Percentiles rank a stretch among this genome's conserved stretches.
Evolutionary conservation across 176 grass and related monocot species (phyloP).

Genomic region (Calamus simplicifolius): DNA sequence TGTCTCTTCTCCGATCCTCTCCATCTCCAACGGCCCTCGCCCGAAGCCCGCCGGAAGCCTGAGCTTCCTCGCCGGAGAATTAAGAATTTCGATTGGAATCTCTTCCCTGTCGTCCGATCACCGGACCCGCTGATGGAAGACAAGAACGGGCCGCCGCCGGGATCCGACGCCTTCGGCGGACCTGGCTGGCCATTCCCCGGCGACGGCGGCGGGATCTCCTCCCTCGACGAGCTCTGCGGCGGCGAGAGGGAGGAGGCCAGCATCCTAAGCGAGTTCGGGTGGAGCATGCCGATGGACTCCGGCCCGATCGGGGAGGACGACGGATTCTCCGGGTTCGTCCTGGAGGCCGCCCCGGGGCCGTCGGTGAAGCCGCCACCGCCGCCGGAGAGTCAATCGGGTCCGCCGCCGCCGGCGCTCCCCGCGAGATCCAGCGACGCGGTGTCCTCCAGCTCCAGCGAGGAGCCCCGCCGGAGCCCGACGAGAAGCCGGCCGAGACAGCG

Average conservation of each 20-base stretch:
- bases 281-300: not conserved
- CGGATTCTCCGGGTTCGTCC: not conserved
- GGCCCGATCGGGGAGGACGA: not conserved
- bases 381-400: not conserved
- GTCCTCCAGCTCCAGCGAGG: constrained; percentile 1
- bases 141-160: not conserved
- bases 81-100: too few relatives aligned
- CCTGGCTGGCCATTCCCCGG: not conserved
- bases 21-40: not conserved
- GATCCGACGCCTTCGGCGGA: not conserved
- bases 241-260: too few relatives aligned
- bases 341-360: not conserved
- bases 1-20: not conserved
- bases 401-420: not conserved
- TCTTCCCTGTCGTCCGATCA: not conserved
- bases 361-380: not conserved
- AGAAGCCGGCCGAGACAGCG: not conserved
- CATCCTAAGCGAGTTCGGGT: not conserved
- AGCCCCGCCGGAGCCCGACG: not conserved
- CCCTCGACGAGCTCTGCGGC: not conserved
- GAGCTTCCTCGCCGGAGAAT: not conserved
- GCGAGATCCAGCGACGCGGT: not conserved
- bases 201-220: not conserved
- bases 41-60: not conserved
- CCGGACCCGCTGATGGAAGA: not conserved